Evolutionary conservation across 164 flowering plant species (phyloP).

Genomic region (Tetracentron sinense): DNA sequence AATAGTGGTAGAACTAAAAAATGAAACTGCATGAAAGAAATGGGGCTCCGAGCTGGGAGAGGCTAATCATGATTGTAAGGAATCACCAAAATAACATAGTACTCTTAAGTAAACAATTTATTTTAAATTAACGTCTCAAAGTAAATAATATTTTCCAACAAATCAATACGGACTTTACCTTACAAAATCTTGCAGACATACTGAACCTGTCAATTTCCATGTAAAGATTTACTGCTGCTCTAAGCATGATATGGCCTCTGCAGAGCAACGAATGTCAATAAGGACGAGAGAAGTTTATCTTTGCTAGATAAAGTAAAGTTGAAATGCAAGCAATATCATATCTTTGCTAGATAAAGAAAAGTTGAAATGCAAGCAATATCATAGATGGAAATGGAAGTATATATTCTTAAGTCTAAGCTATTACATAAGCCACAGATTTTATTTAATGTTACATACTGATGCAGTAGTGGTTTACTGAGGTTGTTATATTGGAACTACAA

Average conservation of each 20-base stretch:
- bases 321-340: too few species aligned
- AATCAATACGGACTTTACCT: conserved; percentile 38
- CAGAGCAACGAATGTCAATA: conserved; percentile 9
- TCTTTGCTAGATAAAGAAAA: too few species aligned
- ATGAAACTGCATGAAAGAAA: too few species aligned
- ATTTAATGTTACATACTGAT: too few species aligned
- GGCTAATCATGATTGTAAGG: background rate
- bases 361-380: too few species aligned
- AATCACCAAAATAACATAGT: background rate
- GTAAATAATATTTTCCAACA: background rate
- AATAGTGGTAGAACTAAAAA: background rate
- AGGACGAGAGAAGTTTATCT: background rate
- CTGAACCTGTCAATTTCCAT: conserved; percentile 75
- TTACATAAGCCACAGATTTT: too few species aligned
- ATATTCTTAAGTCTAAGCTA: too few species aligned
- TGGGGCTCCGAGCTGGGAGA: background rate
- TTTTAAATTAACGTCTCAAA: background rate
- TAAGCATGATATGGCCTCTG: conserved; percentile 79
- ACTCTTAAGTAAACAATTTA: background rate
- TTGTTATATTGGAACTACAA: too few species aligned
- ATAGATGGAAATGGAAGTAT: too few species aligned
- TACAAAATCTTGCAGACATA: conserved; percentile 88
- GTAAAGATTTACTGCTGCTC: conserved; percentile 59
- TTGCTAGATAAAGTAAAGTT: too few species aligned
- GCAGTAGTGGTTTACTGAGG: too few species aligned